These are phyloP conservation scores for Fusarium tupiense DNA, from an alignment of 2,329 filamentous ascomycete species.

Conservation along the genomic window DNA sequence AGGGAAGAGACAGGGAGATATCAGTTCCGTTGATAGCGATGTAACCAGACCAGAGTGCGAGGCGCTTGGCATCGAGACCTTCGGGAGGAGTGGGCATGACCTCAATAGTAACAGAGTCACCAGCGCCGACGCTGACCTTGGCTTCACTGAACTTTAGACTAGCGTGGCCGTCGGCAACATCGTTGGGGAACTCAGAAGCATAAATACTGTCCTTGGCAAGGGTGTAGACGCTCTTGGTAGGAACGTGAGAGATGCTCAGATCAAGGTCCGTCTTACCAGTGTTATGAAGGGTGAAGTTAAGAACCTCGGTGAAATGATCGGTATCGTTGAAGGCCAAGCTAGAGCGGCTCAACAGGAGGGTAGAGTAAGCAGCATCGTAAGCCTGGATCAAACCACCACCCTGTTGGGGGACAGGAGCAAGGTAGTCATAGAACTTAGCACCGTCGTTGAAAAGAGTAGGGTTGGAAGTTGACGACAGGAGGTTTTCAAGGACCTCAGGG, in stretches of 20 bases:
- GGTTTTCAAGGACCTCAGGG: conserved; percentile 58
- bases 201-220: conserved; percentile 46
- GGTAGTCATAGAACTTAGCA: conserved; percentile 46
- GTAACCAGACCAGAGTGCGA: conserved; percentile 56
- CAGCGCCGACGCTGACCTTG: conserved; percentile 55
- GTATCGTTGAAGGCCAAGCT: conserved; percentile 73
- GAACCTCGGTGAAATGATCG: conserved; percentile 59
- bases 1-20: conserved; percentile 51
- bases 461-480: conserved; percentile 60
- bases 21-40: conserved; percentile 53
- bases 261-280: conserved; percentile 57
- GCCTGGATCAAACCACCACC: conserved; percentile 69
- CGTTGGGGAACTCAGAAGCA: conserved; percentile 57
- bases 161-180: conserved; percentile 50
- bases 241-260: conserved; percentile 61
- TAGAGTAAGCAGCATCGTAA: conserved; percentile 65
- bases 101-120: conserved; percentile 55
- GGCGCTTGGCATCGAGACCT: conserved; percentile 46
- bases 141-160: conserved; percentile 53
- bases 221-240: conserved; percentile 65
- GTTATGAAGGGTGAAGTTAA: conserved; percentile 67
- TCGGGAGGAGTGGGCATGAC: conserved; percentile 56
- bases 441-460: conserved; percentile 61
- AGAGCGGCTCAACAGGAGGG: conserved; percentile 61
- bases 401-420: conserved; percentile 68